phyloP scores from a whole-genome alignment of 495 filamentous ascomycete genomes.

The Penicillium robsamsonii region DNA sequence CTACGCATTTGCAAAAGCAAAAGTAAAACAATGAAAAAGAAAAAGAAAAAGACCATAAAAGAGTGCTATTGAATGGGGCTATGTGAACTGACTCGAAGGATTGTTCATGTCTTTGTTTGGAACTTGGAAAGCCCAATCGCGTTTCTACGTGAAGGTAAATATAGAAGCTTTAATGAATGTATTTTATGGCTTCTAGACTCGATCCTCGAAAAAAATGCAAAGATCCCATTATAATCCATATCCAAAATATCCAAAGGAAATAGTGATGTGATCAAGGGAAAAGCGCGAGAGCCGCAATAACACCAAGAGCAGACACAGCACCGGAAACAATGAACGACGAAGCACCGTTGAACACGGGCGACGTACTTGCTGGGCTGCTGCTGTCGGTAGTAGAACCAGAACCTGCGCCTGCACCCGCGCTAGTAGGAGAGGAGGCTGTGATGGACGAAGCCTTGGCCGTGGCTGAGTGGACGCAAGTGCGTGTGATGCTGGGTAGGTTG shows the following conservation, averaged over 20 bases:
- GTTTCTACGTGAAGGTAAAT: not conserved
- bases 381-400: not conserved
- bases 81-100: not conserved
- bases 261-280: not conserved
- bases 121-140: not conserved
- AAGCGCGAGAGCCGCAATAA: not conserved
- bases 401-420: not conserved
- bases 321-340: conserved; percentile 1
- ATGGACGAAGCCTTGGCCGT: not conserved
- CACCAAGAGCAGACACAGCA: not conserved
- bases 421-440: not conserved
- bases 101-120: not conserved
- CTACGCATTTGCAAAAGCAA: conserved; percentile 7
- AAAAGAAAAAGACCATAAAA: not conserved
- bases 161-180: not conserved
- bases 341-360: conserved; percentile 8
- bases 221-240: not conserved
- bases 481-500: not conserved
- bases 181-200: not conserved
- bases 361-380: not conserved
- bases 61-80: not conserved
- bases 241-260: not conserved
- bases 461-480: conserved; percentile 1
- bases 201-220: not conserved
- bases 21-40: not conserved